phyloP scores from a whole-genome alignment of 352 stramenopile species.

The Detonula confervacea region DNA sequence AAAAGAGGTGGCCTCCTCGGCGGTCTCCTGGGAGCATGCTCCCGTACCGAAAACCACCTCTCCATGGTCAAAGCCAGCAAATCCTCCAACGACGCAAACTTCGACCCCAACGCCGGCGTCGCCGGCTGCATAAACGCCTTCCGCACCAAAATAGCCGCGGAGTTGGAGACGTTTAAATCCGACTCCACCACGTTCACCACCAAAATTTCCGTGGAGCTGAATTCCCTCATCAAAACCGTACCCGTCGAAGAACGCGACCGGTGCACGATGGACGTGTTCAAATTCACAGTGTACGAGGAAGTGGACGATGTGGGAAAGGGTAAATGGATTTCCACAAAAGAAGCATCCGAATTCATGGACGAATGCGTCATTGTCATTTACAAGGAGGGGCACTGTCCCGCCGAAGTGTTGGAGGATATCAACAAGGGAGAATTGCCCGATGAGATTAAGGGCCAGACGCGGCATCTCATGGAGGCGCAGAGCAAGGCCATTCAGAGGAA shows the following conservation, averaged over 20 bases:
- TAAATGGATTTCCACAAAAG: constrained; percentile 80
- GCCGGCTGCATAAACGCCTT: constrained; percentile 50
- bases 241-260: constrained; percentile 54
- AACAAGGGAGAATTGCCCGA: constrained; percentile 81
- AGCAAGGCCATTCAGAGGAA: constrained; percentile 49
- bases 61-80: constrained; percentile 38
- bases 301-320: constrained; percentile 82
- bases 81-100: constrained; percentile 1
- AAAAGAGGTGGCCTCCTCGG: constrained; percentile 71
- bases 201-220: constrained; percentile 61
- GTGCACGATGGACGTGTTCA: constrained; percentile 82
- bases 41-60: constrained; percentile 77
- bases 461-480: constrained; percentile 52
- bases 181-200: constrained; percentile 28
- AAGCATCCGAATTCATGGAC: constrained; percentile 82
- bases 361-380: constrained; percentile 79
- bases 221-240: constrained; percentile 52
- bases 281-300: constrained; percentile 82
- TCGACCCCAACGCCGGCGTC: constrained; percentile 23
- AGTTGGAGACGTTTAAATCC: constrained; percentile 46
- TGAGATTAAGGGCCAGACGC: constrained; percentile 73
- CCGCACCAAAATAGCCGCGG: constrained; percentile 31
- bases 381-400: constrained; percentile 79
- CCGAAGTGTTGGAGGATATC: constrained; percentile 81
- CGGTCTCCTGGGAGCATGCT: constrained; percentile 71